These are phyloP conservation scores for Penstemon newberryi DNA, from an alignment of 257 asterid genomes.

Conservation along the genomic window DNA sequence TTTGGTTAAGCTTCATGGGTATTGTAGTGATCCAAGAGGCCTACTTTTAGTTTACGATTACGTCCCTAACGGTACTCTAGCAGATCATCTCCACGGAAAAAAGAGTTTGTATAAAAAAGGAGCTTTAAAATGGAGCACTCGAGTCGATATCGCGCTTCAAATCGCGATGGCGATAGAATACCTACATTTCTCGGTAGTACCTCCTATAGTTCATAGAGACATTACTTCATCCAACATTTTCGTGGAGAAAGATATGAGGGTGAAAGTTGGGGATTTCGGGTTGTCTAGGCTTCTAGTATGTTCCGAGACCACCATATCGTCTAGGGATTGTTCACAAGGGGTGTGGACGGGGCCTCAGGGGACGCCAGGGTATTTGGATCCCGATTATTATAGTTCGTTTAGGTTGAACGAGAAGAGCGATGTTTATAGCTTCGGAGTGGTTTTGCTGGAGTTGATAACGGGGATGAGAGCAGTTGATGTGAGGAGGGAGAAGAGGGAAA, in stretches of 20 bases:
- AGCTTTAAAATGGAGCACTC: conserved; percentile 58
- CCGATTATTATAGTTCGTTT: conserved; percentile 79
- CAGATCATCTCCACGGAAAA: conserved; percentile 84
- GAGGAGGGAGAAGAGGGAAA: conserved; percentile 77
- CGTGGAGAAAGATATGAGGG: conserved; percentile 79
- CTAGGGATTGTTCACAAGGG: conserved; percentile 56
- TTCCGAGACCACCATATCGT: conserved; percentile 42
- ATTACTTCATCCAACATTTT: conserved; percentile 84
- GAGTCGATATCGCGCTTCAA: conserved; percentile 78
- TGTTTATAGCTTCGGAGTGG: conserved; percentile 89
- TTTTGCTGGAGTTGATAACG: conserved; percentile 74
- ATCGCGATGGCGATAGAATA: conserved; percentile 82
- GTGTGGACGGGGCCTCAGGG: conserved; percentile 99
- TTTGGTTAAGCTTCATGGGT: conserved; percentile 88
- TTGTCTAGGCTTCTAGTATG: conserved; percentile 72
- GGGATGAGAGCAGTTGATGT: conserved; percentile 90
- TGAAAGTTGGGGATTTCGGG: conserved; percentile 92
- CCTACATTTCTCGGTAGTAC: conserved; percentile 74
- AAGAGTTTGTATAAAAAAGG: conserved; percentile 43
- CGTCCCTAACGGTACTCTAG: conserved; percentile 83
- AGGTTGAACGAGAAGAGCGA: conserved; percentile 91
- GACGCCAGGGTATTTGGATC: conserved; percentile 92
- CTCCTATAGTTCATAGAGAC: conserved; percentile 89
- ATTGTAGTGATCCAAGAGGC: conserved; percentile 97
- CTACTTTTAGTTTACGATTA: conserved; percentile 77